Conservation (phyloP, 768 basidiomycete species). For the Suillus plorans region DNA sequence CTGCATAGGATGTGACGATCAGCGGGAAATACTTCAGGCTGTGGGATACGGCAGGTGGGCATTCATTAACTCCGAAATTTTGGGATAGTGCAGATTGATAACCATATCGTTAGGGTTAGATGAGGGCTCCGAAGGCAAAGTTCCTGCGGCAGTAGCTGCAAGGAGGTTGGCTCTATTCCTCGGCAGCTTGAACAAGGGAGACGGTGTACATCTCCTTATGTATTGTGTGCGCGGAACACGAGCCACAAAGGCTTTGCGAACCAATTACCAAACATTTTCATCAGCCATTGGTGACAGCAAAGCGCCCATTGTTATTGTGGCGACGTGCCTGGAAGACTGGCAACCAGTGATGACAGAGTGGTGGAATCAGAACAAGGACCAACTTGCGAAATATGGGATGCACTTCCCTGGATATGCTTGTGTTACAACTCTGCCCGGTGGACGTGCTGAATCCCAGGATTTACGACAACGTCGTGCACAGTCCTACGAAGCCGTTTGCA, state of each 20-base stretch:
- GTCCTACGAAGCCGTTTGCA: background rate
- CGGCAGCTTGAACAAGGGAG: constrained; percentile 24
- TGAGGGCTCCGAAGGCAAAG: constrained; percentile 29
- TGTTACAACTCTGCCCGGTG: constrained; percentile 25
- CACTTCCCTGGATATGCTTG: constrained; percentile 36
- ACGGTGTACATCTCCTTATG: constrained; percentile 26
- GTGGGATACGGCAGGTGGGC: constrained; percentile 33
- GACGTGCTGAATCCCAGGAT: constrained; percentile 4
- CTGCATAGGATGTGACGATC: constrained; percentile 22
- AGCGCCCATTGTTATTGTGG: constrained; percentile 24
- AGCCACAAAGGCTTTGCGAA: constrained; percentile 16
- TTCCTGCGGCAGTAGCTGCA: constrained; percentile 26
- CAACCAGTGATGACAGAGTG: constrained; percentile 32
- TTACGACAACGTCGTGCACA: constrained; percentile 2
- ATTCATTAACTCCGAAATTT: background rate
- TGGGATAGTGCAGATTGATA: background rate
- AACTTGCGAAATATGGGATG: constrained; percentile 30
- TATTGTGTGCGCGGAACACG: constrained; percentile 29
- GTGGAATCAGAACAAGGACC: constrained; percentile 32
- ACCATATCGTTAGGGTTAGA: constrained; percentile 23
- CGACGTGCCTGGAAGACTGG: constrained; percentile 28
- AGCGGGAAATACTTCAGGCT: constrained; percentile 18
- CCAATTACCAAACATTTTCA: constrained; percentile 24
- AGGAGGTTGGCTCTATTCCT: constrained; percentile 31
- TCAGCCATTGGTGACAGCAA: constrained; percentile 24